Base-by-base conservation (phyloP, 2,329 filamentous ascomycete species). In the Pyricularia pennisetigena region DNA sequence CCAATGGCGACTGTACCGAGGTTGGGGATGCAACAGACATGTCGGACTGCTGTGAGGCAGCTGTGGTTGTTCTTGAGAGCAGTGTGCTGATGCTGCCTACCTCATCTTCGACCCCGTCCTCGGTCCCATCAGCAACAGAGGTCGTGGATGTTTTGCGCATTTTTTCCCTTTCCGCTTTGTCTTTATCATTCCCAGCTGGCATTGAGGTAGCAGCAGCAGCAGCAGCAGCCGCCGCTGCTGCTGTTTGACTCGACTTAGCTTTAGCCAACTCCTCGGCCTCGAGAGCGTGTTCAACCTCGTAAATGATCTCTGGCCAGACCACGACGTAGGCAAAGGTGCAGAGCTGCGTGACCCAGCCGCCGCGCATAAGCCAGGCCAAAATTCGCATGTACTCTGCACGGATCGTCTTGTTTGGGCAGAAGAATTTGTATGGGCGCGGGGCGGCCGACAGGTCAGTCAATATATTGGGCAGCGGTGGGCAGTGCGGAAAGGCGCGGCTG, bases 311-410 rank as follows among this genome's bases (percentile, higher is more conserved):
- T 2, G 91, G 88, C 78, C 89, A 90, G 61, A 95, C 91, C 66
- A 94, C 87, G 62, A 98, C 88, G 82, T 95, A 97, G 14, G 90
- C 92, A 77, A 96, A 97, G 0, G 93, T 95, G 71, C 93, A 91
- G 6, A 99, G 84, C 76, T 97, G 94, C 0, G 92, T 97, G 0
- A 97, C 94, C 91, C 95, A 97, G 16, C 93, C 93, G 64, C 93
- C 91, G 59, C 94, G 88, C 81, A 98, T 88, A 9, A 99, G 85
- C 93, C 94, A 99, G 26, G 93, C 93, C 29, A 99, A 82, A 78
- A 98, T 97, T 41, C 92, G 87, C 78, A 98, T 90, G 77, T 97
- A 99, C 2, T 89, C 88, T 7, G 90, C 88, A 62, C 94, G 91
- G 75, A 97, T 93, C 74, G 92, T 90, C 76, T 94, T 93, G 74